Conservation (phyloP, 768 basidiomycete species). For the Auricularia auricula-judae region DNA sequence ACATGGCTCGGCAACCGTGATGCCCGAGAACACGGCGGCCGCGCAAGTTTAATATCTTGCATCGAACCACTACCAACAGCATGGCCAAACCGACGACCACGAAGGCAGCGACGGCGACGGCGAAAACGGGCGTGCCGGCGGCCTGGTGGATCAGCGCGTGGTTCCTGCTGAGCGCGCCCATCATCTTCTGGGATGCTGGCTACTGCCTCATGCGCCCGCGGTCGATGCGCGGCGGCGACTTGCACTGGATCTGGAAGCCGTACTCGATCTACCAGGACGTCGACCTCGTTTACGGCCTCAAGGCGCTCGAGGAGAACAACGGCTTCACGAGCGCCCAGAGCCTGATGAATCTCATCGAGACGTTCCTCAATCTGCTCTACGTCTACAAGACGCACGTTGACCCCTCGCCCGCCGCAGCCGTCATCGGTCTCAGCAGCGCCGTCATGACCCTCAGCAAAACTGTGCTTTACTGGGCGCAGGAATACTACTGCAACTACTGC, state of each 20-base stretch:
- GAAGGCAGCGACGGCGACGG: background rate
- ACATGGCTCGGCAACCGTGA: no score
- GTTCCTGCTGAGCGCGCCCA: constrained; percentile 53
- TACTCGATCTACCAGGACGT: constrained; percentile 72
- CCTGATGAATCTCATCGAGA: constrained; percentile 71
- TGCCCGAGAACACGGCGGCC: background rate
- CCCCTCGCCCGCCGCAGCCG: constrained; percentile 50
- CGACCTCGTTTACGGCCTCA: constrained; percentile 62
- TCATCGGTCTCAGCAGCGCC: constrained; percentile 63
- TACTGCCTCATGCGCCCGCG: constrained; percentile 78
- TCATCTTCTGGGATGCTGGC: constrained; percentile 71
- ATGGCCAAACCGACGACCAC: background rate
- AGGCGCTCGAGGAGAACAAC: constrained; percentile 47
- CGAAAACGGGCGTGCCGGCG: background rate
- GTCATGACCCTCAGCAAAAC: constrained; percentile 84
- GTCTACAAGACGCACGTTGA: constrained; percentile 61
- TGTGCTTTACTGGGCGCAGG: constrained; percentile 67
- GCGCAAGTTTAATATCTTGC: background rate
- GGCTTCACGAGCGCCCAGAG: constrained; percentile 86
- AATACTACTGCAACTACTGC: constrained; percentile 68
- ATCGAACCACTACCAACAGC: background rate
- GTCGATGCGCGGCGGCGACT: constrained; percentile 78
- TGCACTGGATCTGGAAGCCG: constrained; percentile 87
- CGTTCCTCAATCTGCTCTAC: constrained; percentile 59
- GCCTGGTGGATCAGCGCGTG: constrained; percentile 24